Evolutionary conservation across 352 stramenopile genomes (phyloP), one percentile per base, ranked within the genome.

Genomic region (Globisporangium iwayamae): DNA sequence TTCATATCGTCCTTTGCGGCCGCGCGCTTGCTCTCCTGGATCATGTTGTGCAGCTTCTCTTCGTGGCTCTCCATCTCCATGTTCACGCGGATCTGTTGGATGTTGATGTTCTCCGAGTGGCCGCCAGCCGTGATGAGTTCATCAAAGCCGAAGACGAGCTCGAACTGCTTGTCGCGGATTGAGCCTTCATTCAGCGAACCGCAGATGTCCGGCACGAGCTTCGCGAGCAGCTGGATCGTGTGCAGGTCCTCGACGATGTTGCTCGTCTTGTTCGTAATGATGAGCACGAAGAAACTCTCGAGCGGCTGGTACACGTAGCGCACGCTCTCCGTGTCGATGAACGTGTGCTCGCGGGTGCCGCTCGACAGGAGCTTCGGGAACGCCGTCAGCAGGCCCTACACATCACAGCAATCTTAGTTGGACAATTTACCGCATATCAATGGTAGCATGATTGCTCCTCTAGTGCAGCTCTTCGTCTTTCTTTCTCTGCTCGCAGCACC

Each of bases 241-340:
- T 98, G 96, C 65, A 99, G 73, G 80, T 99, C 98, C 73, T 99
- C 94, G 47, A 99, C 97, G 74, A 99, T 99, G 80, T 99, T 99
- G 60, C 87, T 98, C 57, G 92, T 98, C 83, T 99, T 99, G 75
- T 98, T 99, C 46, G 98, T 99, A 57, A 99, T 98, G 53, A 99
- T 91, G 10, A 99, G 77, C 54, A 99, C 82, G 73, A 98, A 99
- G 62, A 99, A 96, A 59, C 87, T 97, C 73, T 99, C 98, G 32
- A 99, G 89, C 25, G 97, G 96, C 70, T 99, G 97, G 77, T 99
- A 99, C 60, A 99, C 96, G 66, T 99, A 99, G 61, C 87, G 85
- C 58, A 99, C 97, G 61, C 87, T 97, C 63, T 99, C 98, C 47
- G 98, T 99, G 73, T 99, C 98, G 59, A 99, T 98, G 74, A 98